phyloP scores from a whole-genome alignment of 2,329 filamentous ascomycete species.

The Penicillium sp. region DNA sequence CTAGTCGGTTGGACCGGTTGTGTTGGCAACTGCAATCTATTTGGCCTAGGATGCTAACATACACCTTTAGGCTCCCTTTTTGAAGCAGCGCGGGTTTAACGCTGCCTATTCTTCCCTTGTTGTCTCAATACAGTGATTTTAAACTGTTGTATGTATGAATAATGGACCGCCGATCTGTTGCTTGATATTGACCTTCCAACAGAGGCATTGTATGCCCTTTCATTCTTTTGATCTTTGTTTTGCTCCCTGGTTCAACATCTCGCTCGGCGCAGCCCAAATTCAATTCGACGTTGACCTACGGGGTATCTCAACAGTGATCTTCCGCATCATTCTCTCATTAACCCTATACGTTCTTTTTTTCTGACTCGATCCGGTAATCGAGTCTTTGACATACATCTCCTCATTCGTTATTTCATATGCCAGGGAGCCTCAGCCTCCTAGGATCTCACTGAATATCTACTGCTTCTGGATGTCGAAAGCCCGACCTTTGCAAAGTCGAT shows the following conservation, averaged over 20 bases:
- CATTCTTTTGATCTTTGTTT: conserved; percentile 17
- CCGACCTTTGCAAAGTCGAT: background rate
- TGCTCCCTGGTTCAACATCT: conserved; percentile 15
- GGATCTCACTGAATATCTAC: background rate
- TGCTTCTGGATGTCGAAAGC: conserved; percentile 12
- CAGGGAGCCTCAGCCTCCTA: background rate
- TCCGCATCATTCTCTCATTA: conserved; percentile 6
- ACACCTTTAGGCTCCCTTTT: conserved; percentile 10
- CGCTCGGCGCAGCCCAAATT: background rate
- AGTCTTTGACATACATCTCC: background rate
- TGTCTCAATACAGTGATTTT: conserved; percentile 14
- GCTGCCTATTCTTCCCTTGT: conserved; percentile 21
- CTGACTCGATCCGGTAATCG: conserved; percentile 12
- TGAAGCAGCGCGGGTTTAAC: conserved; percentile 26
- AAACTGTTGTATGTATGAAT: conserved; percentile 16
- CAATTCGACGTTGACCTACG: background rate
- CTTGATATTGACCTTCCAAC: conserved; percentile 2
- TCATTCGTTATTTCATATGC: background rate
- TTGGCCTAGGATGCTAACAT: background rate
- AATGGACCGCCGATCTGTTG: background rate
- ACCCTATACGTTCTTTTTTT: conserved; percentile 5
- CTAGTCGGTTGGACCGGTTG: background rate
- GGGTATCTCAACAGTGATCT: background rate
- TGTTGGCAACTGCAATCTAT: background rate
- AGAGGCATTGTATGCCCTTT: conserved; percentile 34